Conservation (phyloP, 139 green algal genomes). For the Chlorella sp. region DNA sequence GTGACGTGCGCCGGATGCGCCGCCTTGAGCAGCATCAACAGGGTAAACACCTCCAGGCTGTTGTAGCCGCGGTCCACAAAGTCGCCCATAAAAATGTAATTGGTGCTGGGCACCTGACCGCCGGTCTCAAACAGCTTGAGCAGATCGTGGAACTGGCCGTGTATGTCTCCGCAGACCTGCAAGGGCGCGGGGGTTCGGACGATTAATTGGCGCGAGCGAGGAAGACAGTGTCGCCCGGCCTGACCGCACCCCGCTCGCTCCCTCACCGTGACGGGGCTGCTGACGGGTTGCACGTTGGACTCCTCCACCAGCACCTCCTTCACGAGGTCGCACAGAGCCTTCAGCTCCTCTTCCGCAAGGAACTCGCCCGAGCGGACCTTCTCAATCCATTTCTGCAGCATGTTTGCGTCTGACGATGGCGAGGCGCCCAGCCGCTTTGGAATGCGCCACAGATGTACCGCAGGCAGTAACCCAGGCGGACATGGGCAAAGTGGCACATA, state of each 20-base stretch:
- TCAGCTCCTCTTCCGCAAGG: constrained; percentile 97
- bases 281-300: constrained; percentile 98
- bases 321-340: constrained; percentile 95
- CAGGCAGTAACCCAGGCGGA: too few species aligned
- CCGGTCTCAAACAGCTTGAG: constrained; percentile 98
- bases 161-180: constrained; percentile 99
- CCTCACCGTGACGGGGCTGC: constrained; percentile 94
- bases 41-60: constrained; percentile 97
- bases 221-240: neutral
- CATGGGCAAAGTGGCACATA: too few species aligned
- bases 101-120: constrained; percentile 93
- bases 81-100: constrained; percentile 99
- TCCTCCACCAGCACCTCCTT: constrained; percentile 99
- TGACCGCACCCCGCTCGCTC: neutral
- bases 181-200: too few species aligned
- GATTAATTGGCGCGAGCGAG: neutral
- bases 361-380: constrained; percentile 92
- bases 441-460: too few species aligned
- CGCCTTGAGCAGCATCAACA: constrained; percentile 98
- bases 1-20: constrained; percentile 95
- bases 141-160: constrained; percentile 99
- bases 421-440: too few species aligned
- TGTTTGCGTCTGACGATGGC: too few species aligned
- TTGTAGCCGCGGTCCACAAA: constrained; percentile 99
- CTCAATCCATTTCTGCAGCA: constrained; percentile 91